A percentile compares a stretch with the other conserved stretches of the same genome.
These are phyloP conservation scores for Cotoneaster glaucophyllus DNA, from an alignment of 306 rosid genomes.

Conservation along the genomic window DNA sequence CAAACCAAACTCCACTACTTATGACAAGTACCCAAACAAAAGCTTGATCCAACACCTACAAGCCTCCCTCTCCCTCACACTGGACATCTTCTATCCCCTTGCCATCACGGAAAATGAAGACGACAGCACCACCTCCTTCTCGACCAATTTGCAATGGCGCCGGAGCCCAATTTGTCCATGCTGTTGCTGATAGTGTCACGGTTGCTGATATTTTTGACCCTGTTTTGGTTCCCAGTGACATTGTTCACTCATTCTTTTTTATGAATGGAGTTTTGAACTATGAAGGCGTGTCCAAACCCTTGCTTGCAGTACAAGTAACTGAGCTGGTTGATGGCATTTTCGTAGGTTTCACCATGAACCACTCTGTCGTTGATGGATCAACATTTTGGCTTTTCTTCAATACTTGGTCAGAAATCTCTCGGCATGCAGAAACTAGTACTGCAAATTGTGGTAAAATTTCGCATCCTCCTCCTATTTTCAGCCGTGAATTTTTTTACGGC, in stretches of 20 bases:
- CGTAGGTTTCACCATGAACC: slow-evolving; percentile 21
- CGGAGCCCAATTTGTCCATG: slow-evolving; percentile 27
- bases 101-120: not conserved
- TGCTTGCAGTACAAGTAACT: slow-evolving; percentile 35
- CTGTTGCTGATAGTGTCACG: not conserved
- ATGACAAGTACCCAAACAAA: not conserved
- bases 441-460: not conserved
- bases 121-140: not conserved
- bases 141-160: slow-evolving; percentile 17
- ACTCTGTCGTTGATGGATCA: slow-evolving; percentile 12
- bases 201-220: slow-evolving; percentile 18
- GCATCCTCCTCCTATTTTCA: not conserved
- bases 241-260: slow-evolving; percentile 24
- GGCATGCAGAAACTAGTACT: not conserved
- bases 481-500: not conserved
- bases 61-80: not conserved
- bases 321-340: slow-evolving; percentile 34
- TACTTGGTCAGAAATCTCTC: slow-evolving; percentile 30
- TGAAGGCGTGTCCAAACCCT: slow-evolving; percentile 16
- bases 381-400: slow-evolving; percentile 35
- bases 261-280: slow-evolving; percentile 15
- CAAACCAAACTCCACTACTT: not conserved
- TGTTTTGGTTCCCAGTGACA: slow-evolving; percentile 10
- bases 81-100: not conserved
- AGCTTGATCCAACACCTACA: not conserved